Conservation (phyloP, 2,329 filamentous ascomycete species). For the Zalaria obscura region DNA sequence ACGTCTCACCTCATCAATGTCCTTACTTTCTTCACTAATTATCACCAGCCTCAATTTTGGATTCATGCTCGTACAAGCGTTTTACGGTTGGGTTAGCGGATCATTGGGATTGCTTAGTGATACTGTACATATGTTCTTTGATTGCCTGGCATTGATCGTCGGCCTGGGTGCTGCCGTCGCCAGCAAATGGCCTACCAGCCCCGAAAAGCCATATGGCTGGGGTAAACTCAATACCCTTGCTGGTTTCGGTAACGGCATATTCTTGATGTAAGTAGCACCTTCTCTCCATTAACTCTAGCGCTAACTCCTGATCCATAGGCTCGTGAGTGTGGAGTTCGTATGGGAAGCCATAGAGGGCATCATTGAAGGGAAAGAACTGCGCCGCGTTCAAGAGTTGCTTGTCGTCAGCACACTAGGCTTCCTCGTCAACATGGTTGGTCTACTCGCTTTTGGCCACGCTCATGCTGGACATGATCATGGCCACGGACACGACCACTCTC, state of each 20-base stretch:
- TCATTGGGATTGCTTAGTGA: constrained; percentile 92
- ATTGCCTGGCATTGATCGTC: constrained; percentile 83
- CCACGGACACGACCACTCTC: constrained; percentile 47
- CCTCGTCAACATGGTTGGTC: constrained; percentile 80
- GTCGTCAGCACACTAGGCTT: constrained; percentile 78
- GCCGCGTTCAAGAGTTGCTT: constrained; percentile 73
- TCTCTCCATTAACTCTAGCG: not conserved
- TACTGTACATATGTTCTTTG: constrained; percentile 99
- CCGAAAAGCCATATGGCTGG: constrained; percentile 84
- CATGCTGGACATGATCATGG: constrained; percentile 31
- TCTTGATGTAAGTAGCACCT: constrained; percentile 56
- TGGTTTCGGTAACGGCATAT: constrained; percentile 91
- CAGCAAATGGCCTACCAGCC: constrained; percentile 89
- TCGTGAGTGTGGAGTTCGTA: constrained; percentile 91
- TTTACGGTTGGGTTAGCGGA: constrained; percentile 86
- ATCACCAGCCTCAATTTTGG: constrained; percentile 64
- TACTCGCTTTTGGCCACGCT: constrained; percentile 61
- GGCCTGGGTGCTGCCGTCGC: constrained; percentile 85
- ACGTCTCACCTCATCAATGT: constrained; percentile 18
- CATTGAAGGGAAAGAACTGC: constrained; percentile 68
- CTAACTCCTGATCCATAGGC: constrained; percentile 30
- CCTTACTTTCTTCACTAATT: constrained; percentile 5
- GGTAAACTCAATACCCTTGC: constrained; percentile 94
- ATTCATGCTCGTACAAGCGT: constrained; percentile 90
- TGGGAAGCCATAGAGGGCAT: constrained; percentile 87